A percentile compares a stretch with the other conserved stretches of the same genome.
Conservation (phyloP, 2,329 filamentous ascomycete genomes). For the Paraphaeosphaeria minitans region DNA sequence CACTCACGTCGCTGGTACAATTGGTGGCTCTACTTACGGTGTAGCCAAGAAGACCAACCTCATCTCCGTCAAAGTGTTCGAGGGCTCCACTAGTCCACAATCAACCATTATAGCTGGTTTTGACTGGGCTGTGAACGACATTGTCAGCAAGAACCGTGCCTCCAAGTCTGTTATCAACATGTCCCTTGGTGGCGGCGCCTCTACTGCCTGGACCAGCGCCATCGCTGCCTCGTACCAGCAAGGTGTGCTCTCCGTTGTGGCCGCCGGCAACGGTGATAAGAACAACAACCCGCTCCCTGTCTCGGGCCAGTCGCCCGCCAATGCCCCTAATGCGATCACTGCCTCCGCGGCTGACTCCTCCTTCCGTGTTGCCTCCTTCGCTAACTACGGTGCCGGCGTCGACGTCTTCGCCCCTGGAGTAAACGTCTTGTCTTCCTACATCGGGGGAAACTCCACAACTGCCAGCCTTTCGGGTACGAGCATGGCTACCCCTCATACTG, state of each 20-base stretch:
- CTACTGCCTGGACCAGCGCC: constrained; percentile 31
- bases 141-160: constrained; percentile 20
- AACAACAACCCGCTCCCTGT: constrained; percentile 21
- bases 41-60: constrained; percentile 31
- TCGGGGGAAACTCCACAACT: constrained; percentile 44
- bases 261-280: constrained; percentile 37
- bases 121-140: constrained; percentile 32
- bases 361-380: constrained; percentile 45
- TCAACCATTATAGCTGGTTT: constrained; percentile 25
- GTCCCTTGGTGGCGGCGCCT: constrained; percentile 33
- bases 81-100: background rate
- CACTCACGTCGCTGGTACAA: constrained; percentile 46
- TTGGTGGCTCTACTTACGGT: constrained; percentile 41
- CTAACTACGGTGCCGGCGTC: constrained; percentile 47
- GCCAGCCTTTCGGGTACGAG: constrained; percentile 61
- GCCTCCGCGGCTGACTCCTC: constrained; percentile 48
- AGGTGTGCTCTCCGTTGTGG: constrained; percentile 38
- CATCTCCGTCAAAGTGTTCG: constrained; percentile 37
- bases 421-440: constrained; percentile 54
- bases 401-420: constrained; percentile 50
- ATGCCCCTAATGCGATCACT: constrained; percentile 40
- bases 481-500: constrained; percentile 70
- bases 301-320: constrained; percentile 30
- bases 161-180: constrained; percentile 33
- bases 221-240: constrained; percentile 26